Conservation (phyloP, 2,329 filamentous ascomycete species). For the Fusarium longipes region DNA sequence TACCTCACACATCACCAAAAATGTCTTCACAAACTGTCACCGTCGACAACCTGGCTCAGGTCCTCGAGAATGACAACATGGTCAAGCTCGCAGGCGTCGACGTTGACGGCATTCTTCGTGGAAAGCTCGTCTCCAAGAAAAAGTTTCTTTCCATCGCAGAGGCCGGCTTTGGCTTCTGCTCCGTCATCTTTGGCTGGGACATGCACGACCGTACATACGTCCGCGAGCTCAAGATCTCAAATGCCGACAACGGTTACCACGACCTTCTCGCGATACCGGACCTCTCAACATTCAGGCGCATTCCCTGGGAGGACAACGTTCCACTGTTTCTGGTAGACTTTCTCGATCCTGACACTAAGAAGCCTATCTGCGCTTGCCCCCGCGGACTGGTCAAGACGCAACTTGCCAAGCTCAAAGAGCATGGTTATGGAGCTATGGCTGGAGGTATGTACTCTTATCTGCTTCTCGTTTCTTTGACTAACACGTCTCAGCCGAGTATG, state of each 20-base stretch:
- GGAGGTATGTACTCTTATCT: slow-evolving; percentile 71
- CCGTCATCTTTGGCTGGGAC: slow-evolving; percentile 95
- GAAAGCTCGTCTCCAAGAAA: slow-evolving; percentile 91
- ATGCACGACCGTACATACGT: slow-evolving; percentile 96
- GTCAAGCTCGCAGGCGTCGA: slow-evolving; percentile 92
- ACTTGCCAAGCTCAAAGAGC: slow-evolving; percentile 72
- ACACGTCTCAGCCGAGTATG: slow-evolving; percentile 79
- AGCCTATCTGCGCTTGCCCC: slow-evolving; percentile 81
- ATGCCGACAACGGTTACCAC: slow-evolving; percentile 89
- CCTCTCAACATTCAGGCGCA: slow-evolving; percentile 79
- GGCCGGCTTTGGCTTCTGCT: slow-evolving; percentile 91
- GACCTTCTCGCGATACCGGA: slow-evolving; percentile 88
- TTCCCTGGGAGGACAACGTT: slow-evolving; percentile 90
- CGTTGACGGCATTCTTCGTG: slow-evolving; percentile 86
- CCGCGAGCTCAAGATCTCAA: slow-evolving; percentile 85
- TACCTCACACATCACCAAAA: slow-evolving; percentile 8
- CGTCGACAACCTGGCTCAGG: slow-evolving; percentile 69
- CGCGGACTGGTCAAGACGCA: slow-evolving; percentile 77
- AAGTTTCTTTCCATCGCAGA: slow-evolving; percentile 89
- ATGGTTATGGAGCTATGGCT: slow-evolving; percentile 86
- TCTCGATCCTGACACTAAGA: slow-evolving; percentile 79
- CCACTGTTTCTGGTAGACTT: slow-evolving; percentile 90
- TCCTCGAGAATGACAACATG: slow-evolving; percentile 77
- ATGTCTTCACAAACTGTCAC: slow-evolving; percentile 61
- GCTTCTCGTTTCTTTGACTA: background rate